Conservation (phyloP, 495 filamentous ascomycete genomes). For the Aspergillus bertholletiae region DNA sequence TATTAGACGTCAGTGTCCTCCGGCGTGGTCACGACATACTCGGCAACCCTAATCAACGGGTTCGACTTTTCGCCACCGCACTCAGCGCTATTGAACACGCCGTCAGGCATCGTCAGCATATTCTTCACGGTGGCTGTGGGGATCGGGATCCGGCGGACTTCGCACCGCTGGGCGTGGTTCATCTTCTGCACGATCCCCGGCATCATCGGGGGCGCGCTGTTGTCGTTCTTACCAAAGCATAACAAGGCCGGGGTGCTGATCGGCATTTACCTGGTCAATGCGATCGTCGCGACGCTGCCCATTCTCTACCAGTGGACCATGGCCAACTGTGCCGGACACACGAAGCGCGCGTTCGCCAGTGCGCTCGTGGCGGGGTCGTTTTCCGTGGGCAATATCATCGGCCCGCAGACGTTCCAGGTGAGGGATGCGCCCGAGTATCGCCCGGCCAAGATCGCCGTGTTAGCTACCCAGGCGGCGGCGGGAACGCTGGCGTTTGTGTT, state of each 20-base stretch:
- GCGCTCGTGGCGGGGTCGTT: slow-evolving; percentile 58
- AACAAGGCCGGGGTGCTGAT: slow-evolving; percentile 31
- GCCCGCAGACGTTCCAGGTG: slow-evolving; percentile 51
- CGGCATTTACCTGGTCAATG: slow-evolving; percentile 38
- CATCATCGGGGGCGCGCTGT: slow-evolving; percentile 54
- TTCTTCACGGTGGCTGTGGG: slow-evolving; percentile 50
- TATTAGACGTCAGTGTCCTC: slow-evolving; percentile 13
- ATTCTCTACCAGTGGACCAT: slow-evolving; percentile 41
- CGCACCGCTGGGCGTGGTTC: slow-evolving; percentile 50
- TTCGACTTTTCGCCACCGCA: slow-evolving; percentile 54
- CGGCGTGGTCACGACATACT: slow-evolving; percentile 27
- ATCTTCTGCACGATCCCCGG: slow-evolving; percentile 31
- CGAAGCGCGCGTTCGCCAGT: slow-evolving; percentile 52
- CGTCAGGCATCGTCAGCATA: slow-evolving; percentile 57
- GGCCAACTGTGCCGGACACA: slow-evolving; percentile 46
- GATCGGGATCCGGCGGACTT: slow-evolving; percentile 32
- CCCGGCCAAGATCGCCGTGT: slow-evolving; percentile 60
- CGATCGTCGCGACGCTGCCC: slow-evolving; percentile 34
- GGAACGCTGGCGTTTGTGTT: slow-evolving; percentile 34
- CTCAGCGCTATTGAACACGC: slow-evolving; percentile 60
- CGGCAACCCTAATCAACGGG: slow-evolving; percentile 48
- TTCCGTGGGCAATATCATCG: slow-evolving; percentile 58
- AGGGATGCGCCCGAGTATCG: slow-evolving; percentile 43
- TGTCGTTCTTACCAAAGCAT: slow-evolving; percentile 50
- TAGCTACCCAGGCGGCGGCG: slow-evolving; percentile 42